phyloP scores from a whole-genome alignment of 2,329 filamentous ascomycete genomes.

The Cladophialophora yegresii region DNA sequence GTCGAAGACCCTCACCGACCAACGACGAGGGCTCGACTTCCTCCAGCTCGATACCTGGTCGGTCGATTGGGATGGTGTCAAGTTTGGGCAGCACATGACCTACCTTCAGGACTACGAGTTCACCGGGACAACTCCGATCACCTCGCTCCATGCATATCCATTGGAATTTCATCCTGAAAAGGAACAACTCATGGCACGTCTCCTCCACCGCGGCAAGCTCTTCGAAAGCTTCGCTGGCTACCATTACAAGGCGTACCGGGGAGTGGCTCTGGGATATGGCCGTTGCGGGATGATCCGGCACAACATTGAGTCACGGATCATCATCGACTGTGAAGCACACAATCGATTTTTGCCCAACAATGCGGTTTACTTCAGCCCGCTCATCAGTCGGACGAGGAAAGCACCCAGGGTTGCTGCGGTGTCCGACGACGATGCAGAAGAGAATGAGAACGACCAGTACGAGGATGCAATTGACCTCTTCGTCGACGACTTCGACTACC shows the following conservation, averaged over 20 bases:
- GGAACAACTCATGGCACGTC: conserved; percentile 42
- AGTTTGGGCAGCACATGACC: conserved; percentile 42
- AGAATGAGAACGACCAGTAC: conserved; percentile 34
- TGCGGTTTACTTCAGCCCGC: conserved; percentile 37
- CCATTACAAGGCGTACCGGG: conserved; percentile 55
- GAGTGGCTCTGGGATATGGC: conserved; percentile 43
- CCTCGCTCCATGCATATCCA: conserved; percentile 40
- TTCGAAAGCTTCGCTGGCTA: conserved; percentile 53
- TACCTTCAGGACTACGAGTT: conserved; percentile 40
- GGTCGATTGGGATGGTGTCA: conserved; percentile 44
- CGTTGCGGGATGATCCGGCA: conserved; percentile 37
- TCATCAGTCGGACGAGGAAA: neutral
- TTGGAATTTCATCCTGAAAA: conserved; percentile 42
- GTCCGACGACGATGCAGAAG: conserved; percentile 16
- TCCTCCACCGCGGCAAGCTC: conserved; percentile 51
- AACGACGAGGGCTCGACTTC: conserved; percentile 21
- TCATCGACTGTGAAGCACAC: conserved; percentile 56
- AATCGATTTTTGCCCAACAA: conserved; percentile 51
- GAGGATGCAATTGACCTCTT: conserved; percentile 30
- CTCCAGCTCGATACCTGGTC: conserved; percentile 30
- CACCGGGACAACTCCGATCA: conserved; percentile 46
- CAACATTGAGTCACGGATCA: conserved; percentile 52
- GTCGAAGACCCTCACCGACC: conserved; percentile 12
- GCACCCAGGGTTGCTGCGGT: conserved; percentile 7
- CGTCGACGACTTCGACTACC: conserved; percentile 19